Evolutionary conservation across 2,329 filamentous ascomycete species (phyloP), one percentile per base, ranked within the genome.

Genomic region (Lasiodiplodia theobromae): DNA sequence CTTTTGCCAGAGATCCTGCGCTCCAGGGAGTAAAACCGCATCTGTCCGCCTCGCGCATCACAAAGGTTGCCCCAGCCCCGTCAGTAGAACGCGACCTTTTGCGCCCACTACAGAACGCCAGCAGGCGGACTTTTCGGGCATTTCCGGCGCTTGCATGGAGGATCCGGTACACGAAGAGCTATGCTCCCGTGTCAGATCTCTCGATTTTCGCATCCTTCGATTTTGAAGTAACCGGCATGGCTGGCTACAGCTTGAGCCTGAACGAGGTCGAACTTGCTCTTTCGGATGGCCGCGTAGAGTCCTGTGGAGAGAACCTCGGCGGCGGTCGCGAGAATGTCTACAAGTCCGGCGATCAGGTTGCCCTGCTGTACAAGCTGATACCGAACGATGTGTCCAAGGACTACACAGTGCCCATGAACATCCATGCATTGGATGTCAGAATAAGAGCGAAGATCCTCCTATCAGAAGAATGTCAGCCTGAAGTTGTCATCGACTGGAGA

Each of bases 21-120:
- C 82, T 93, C 21, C 82, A 81, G 18, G 88, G 89, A 44, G 81
- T 88, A 31, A 85, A 85, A 72, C 91, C 92, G 57, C 87, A 87
- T 37, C 83, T 96, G 2, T 93, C 92, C 11, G 91, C 92, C 5
- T 83, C 91, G 70, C 86, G 92, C 58, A 91, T 95, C 40, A 93
- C 90, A 52, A 88, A 91, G 70, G 91, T 94, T 4, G 88, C 90
- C 7, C 92, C 91, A 5, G 85, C 88, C 52, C 88, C 89, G 2
- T 86, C 88, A 60, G 83, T 83, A 38, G 77, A 84, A 28, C 87
- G 87, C 71, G 89, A 92, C 69, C 79, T 86, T 49, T 82, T 88
- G 69, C 88, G 87, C 49, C 88, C 90, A 3, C 85, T 94, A 67
- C 87, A 87, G 70, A 89, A 88, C 14, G 85, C 89, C 4, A 86